Evolutionary conservation across 1,139 yeast genomes (phyloP), one percentile per base, ranked within the genome.

Genomic region (Pichia sp.): DNA sequence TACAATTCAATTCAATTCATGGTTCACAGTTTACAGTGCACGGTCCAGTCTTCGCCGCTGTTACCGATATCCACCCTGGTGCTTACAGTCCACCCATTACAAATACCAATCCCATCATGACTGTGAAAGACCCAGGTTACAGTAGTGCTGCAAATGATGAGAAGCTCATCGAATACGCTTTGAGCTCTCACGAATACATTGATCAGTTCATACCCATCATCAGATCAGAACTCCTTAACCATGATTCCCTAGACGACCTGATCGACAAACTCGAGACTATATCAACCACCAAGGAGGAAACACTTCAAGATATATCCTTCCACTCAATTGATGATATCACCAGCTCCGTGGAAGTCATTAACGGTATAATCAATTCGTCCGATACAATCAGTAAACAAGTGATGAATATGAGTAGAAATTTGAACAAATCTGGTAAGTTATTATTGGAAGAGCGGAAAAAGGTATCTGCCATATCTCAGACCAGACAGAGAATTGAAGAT

Each of bases 121-220:
- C 22, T 9, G 11, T 21, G 22, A 21, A 21, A 8, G 22, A 9
- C 8, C 22, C 10, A 21, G 11, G 22, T 11, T 9, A 21, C 22
- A 21, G 27, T 25, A 25, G 13, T 25, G 27, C 26, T 8, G 21
- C 9, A 16, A 31, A 29, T 21, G 42, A 39, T 26, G 48, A 51
- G 19, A 42, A 54, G 11, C 31, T 53, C 27, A 47, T 53, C 3
- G 53, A 52, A 36, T 50, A 55, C 26, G 67, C 78, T 2, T 55
- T 75, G 25, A 65, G 69, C 35, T 74, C 86, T 1, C 84, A 78
- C 38, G 88, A 82, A 50, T 82, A 79, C 53, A 60, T 85, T 29
- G 94, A 85, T 47, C 85, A 82, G 56, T 65, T 85, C 41, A 84
- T 87, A 3, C 94, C 94, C 1, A 70, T 83, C n/a, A 69, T 85